Evolutionary conservation across 2,329 filamentous ascomycete genomes (phyloP), one percentile per base, ranked within the genome.

Genomic region (Coniochaeta ligniaria): DNA sequence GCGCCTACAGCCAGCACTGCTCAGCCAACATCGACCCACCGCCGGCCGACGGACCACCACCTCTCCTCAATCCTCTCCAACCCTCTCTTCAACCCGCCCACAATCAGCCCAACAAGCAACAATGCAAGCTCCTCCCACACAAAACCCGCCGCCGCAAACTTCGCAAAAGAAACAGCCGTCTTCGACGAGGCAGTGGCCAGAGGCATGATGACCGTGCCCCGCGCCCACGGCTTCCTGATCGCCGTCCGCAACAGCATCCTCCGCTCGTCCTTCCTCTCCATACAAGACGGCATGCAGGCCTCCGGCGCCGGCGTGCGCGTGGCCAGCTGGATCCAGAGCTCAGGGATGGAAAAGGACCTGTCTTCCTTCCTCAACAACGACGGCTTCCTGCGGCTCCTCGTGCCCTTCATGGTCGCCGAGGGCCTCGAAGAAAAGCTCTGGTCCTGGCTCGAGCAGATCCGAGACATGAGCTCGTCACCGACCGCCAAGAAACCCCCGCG

Each of bases 21-120:
- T 24, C 59, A 63, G 9, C 24, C 67, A 24, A 54, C 58, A 31
- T 22, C 55, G 14, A 17, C 63, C 28, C 67, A 65, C 38, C 67
- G 72, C 57, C 75, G 71, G 6, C 75, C 77, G 6, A 79, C 72
- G 63, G 82, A 78, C 62, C 76, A 74, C 17, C 83, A 86, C 70
- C 69, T 86, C n/a, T 78, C 77, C 61, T 76, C 81, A 36, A 82
- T 86, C 60, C 78, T 86, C 16, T 76, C 78, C 57, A 85, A 85
- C 61, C 83, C 83, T 0, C 72, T 86, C 20, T 85, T 86, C 71
- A 72, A 71, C 59, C 54, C 54, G n/a, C 28, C 54, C 69, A 74
- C 54, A 63, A 69, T 59, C 47, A 52, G 47, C 24, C 26, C 24
- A 17, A 17, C 47, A 52, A 22, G 28, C 47, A 45, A 60, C 14